phyloP scores from a whole-genome alignment of 352 stramenopile genomes.

The Phytophthora macrochlamydospora region DNA sequence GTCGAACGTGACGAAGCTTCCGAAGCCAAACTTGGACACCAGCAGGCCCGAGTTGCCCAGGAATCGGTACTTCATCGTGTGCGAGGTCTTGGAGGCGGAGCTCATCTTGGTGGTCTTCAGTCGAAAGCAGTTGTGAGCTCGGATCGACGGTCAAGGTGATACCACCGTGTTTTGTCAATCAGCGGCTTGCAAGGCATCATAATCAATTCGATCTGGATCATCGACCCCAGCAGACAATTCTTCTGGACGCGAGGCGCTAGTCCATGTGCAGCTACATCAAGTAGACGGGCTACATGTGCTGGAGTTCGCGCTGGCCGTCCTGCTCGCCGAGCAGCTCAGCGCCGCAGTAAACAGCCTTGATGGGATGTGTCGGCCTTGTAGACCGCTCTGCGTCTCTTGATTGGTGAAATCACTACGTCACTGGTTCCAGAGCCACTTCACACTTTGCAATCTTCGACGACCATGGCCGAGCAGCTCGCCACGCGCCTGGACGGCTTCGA shows the following conservation, averaged over 20 bases:
- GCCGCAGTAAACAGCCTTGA: neutral
- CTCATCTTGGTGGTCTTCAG: slow-evolving; percentile 5
- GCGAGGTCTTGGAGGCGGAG: slow-evolving; percentile 3
- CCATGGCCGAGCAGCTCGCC: slow-evolving; percentile 68
- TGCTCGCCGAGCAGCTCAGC: too few species aligned
- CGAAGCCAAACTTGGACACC: slow-evolving; percentile 43
- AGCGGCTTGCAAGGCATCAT: neutral
- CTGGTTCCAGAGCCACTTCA: neutral
- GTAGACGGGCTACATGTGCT: too few species aligned
- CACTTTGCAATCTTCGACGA: neutral
- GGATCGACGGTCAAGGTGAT: too few species aligned
- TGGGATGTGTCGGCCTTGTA: neutral
- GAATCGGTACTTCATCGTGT: slow-evolving; percentile 48
- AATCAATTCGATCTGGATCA: neutral
- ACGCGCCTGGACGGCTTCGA: slow-evolving; percentile 74
- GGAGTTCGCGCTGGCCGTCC: too few species aligned
- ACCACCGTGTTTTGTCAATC: neutral
- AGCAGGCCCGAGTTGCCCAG: slow-evolving; percentile 45
- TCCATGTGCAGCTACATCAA: neutral
- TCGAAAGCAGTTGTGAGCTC: too few species aligned
- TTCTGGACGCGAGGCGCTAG: too few species aligned
- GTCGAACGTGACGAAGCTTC: slow-evolving; percentile 44
- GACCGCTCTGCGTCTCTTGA: slow-evolving; percentile 3
- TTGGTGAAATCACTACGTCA: slow-evolving; percentile 17
- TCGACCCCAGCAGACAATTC: neutral